Evolutionary conservation across 768 basidiomycete species (phyloP).

Genomic region (Boletus insuetus): DNA sequence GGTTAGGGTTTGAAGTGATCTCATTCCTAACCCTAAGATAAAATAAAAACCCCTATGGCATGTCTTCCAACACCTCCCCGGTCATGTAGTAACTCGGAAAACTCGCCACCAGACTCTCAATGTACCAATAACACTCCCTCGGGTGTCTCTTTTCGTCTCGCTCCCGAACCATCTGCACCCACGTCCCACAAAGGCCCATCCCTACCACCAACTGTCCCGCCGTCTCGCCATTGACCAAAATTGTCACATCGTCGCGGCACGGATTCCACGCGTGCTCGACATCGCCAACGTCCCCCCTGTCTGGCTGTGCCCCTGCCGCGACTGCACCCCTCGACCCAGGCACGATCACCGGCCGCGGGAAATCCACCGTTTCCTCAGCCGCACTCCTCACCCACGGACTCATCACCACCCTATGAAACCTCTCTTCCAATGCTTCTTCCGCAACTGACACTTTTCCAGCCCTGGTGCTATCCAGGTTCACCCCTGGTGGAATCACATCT

Average conservation of each 20-base stretch:
- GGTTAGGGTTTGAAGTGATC: conserved; percentile 27
- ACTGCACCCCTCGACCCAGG: conserved; percentile 29
- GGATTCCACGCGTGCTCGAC: conserved; percentile 37
- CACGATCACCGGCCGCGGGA: conserved; percentile 33
- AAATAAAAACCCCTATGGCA: neutral
- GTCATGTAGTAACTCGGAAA: conserved; percentile 48
- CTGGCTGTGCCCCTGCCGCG: neutral
- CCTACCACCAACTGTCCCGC: conserved; percentile 20
- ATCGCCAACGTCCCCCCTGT: neutral
- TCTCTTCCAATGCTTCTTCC: conserved; percentile 42
- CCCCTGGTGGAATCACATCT: conserved; percentile 38
- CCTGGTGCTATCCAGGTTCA: neutral
- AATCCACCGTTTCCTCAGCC: conserved; percentile 36
- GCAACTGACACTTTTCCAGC: conserved; percentile 21
- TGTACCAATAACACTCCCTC: conserved; percentile 49
- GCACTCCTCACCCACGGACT: conserved; percentile 45
- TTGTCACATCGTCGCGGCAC: conserved; percentile 25
- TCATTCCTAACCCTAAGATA: conserved; percentile 13
- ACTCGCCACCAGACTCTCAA: conserved; percentile 47
- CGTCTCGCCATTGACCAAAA: conserved; percentile 25
- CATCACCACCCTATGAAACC: conserved; percentile 47
- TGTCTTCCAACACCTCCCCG: neutral
- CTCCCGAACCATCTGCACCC: conserved; percentile 32
- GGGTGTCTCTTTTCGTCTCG: conserved; percentile 2
- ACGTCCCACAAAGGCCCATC: conserved; percentile 35